Base-by-base conservation (phyloP, 2,329 filamentous ascomycete genomes). In the Pyricularia pennisetigena region DNA sequence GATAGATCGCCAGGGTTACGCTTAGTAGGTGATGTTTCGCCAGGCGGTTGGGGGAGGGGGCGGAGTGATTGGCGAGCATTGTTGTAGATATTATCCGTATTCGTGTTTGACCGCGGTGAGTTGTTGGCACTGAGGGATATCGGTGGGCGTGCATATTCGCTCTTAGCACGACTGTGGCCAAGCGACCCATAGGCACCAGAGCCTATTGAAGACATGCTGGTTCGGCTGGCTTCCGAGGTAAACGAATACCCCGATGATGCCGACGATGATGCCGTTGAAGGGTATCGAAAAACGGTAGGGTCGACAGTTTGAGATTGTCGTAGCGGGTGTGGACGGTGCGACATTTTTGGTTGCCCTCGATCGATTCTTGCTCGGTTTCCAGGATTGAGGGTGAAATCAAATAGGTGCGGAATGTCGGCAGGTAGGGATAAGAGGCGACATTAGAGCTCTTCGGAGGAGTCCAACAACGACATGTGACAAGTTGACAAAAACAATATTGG, bases 61-160 rank as follows among this genome's bases (percentile, higher is more conserved):
- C 92, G 88, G 70, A 97, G 81, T 26, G 92, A 93, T 74, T 91
- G 90, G 67, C 93, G 89, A 70, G 90, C 85, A 72, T 85, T 89
- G 72, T 86, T 87, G 75, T 93, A 94, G 70, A 89, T 82, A 72
- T 86, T 88, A 41, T 88, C 86, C n/a, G 86, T 82, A 70, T 78
- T 76, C 69, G 73, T 26, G 35, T 54, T 49, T 29, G 41, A 54
- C 24, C n/a, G 65, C 14, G 65, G 49, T 14, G 65, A 30, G 24
- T 20, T 59, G 16, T 49, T 54, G 29, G 65, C 77, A 79, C 72
- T 80, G 78, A 67, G 79, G 79, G 72, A 84, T 62, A 62, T 62
- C 79, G 69, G 82, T 78, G 72, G 83, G 76, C 74, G 88, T 84
- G 62, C 82, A 82, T 69, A 85, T 81, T 95, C 91, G 79, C 91